Base-by-base conservation (phyloP, 139 green algal genomes). In the Coelastrella sp. region DNA sequence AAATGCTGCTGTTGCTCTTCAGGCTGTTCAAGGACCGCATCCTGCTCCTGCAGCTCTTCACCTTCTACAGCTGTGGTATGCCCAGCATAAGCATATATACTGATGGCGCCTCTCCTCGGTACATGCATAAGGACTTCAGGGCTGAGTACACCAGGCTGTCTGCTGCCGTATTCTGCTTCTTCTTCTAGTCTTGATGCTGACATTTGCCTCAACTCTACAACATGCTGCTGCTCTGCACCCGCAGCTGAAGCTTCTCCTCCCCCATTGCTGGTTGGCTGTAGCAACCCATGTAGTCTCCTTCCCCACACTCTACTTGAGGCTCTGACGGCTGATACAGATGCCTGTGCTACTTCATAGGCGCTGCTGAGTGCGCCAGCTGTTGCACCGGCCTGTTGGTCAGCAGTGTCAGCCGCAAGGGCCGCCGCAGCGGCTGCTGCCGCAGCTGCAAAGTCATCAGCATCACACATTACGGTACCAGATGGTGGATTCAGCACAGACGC, bases 41-140 rank as follows among this genome's bases (percentile, higher is more conserved):
- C 34, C 5, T 30, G 15, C 45, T 23, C 15, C 45, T 57, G 11
- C 45, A 23, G 45, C 45, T 57, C 45, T 57, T 9, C 15, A 57
- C n/a, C n/a, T n/a, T n/a, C n/a, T n/a, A n/a, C n/a, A n/a, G n/a
- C 45, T 57, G 45, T 38, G 30, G 72, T 45, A 37, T 80, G 51
- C 11, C 72, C 72, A 34, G 72, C 72, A 66, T 80, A 80, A 11
- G 72, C 72, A 80, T 80, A 80, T 15, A 80, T 80, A 40, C 72
- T 80, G 19, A 80, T 53, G 38, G 72, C 72, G 5, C 38, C 72
- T 34, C 72, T 64, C 17, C 66, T 40, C 48, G 48, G 6, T 27
- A 41, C 25, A 30, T 21, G 43, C 71, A 79, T 50, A n/a, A 62
- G n/a, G n/a, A 32, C n/a, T 43, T 63, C 41, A 27, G 72, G 72